Evolutionary conservation across 805 yeast genomes (phyloP).

Genomic region (Candida corydali): DNA sequence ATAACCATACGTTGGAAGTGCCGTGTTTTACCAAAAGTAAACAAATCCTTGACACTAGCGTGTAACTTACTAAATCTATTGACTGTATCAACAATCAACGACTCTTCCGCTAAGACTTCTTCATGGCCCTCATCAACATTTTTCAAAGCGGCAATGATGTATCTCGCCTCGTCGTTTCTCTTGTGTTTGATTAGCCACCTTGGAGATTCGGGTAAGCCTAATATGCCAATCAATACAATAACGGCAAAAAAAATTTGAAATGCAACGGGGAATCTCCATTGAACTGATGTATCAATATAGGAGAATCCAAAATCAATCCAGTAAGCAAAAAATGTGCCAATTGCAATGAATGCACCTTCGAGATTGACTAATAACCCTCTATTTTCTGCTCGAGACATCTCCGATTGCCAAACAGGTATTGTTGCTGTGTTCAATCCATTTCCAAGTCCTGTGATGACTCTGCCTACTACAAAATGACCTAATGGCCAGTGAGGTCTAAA

Average conservation of each 20-base stretch:
- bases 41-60: conserved; percentile 41
- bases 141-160: conserved; percentile 37
- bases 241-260: conserved; percentile 62
- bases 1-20: conserved; percentile 53
- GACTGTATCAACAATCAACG: conserved; percentile 45
- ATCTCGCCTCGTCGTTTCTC: conserved; percentile 26
- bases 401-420: conserved; percentile 46
- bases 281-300: conserved; percentile 45
- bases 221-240: conserved; percentile 33
- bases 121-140: conserved; percentile 32
- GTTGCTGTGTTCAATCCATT: conserved; percentile 41
- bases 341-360: conserved; percentile 56
- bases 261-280: conserved; percentile 46
- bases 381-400: conserved; percentile 40
- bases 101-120: conserved; percentile 40
- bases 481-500: conserved; percentile 44
- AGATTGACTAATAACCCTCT: conserved; percentile 37
- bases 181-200: conserved; percentile 62
- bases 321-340: conserved; percentile 65
- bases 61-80: conserved; percentile 44
- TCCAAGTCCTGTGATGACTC: conserved; percentile 46
- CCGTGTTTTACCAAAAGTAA: conserved; percentile 54
- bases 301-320: conserved; percentile 66
- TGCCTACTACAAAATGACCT: conserved; percentile 67
- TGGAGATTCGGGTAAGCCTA: conserved; percentile 64